These are phyloP conservation scores for Ceratobasidium sp. DNA, from an alignment of 1,284 basidiomycete species.

Conservation along the genomic window DNA sequence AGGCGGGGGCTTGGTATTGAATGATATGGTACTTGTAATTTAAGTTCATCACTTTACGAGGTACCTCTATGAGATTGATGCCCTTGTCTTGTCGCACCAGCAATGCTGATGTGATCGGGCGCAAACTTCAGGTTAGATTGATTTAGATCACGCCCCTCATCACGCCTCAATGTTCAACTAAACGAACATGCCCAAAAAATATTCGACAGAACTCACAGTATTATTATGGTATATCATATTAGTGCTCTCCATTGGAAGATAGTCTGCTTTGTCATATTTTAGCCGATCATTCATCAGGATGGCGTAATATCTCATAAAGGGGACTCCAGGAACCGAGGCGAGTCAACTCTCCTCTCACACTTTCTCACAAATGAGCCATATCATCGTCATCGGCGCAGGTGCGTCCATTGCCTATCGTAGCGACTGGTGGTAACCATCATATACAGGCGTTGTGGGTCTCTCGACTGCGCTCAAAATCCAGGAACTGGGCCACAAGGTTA, in stretches of 20 bases:
- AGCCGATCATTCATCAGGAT: neutral
- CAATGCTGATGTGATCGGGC: too few relatives aligned
- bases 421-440: neutral
- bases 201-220: too few relatives aligned
- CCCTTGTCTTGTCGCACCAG: too few relatives aligned
- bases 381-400: constrained; percentile 29
- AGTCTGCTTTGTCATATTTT: neutral
- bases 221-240: too few relatives aligned
- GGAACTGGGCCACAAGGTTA: constrained; percentile 65
- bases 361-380: constrained; percentile 7
- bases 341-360: neutral
- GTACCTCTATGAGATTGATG: too few relatives aligned
- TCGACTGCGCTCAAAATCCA: constrained; percentile 71
- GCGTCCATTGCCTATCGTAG: neutral
- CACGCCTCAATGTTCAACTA: too few relatives aligned
- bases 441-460: constrained; percentile 71
- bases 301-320: neutral
- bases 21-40: too few relatives aligned
- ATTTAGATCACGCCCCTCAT: too few relatives aligned
- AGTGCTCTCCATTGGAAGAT: too few relatives aligned
- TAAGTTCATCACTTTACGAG: too few relatives aligned
- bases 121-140: too few relatives aligned
- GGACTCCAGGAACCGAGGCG: neutral
- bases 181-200: too few relatives aligned
- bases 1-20: neutral